These are phyloP conservation scores for Chamaecyparis obtusa DNA, from an alignment of 75 land plant genomes.

Conservation along the genomic window DNA sequence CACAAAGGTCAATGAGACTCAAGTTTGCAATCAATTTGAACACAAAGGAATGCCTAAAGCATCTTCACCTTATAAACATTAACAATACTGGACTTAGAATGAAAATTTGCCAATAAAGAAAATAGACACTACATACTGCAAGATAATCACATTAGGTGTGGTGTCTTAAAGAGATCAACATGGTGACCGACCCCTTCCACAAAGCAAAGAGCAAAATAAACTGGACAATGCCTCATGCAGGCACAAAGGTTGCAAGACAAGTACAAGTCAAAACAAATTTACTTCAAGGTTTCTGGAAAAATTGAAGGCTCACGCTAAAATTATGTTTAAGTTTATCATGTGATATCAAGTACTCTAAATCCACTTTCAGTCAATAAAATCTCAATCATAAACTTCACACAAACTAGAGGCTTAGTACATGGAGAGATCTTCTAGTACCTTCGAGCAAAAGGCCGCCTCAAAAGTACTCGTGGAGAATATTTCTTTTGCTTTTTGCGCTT, in stretches of 20 bases:
- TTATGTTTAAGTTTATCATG: not conserved
- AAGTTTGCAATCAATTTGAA: not conserved
- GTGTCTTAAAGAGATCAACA: not conserved
- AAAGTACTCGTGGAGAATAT: constrained; percentile 84
- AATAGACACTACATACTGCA: not conserved
- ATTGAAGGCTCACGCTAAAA: not conserved
- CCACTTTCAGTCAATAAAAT: not conserved
- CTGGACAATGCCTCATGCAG: not conserved
- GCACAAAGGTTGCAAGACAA: not conserved
- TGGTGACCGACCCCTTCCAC: not conserved
- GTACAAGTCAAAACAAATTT: not conserved
- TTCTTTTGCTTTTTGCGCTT: constrained; percentile 87
- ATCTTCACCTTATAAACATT: not conserved
- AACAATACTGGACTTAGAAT: not conserved
- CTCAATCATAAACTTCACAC: not conserved
- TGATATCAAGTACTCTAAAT: not conserved
- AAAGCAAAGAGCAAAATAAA: not conserved
- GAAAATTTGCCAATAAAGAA: not conserved
- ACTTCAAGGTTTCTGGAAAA: not conserved
- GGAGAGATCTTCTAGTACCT: constrained; percentile 39
- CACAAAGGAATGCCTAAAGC: not conserved
- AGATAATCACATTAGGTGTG: not conserved
- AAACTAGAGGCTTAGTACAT: not conserved
- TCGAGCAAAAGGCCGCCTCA: constrained; percentile 81
- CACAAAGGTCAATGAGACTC: not conserved